Evolutionary conservation across 2,329 filamentous ascomycete genomes (phyloP).

Genomic region (Immersiporthe knoxdaviesiana): DNA sequence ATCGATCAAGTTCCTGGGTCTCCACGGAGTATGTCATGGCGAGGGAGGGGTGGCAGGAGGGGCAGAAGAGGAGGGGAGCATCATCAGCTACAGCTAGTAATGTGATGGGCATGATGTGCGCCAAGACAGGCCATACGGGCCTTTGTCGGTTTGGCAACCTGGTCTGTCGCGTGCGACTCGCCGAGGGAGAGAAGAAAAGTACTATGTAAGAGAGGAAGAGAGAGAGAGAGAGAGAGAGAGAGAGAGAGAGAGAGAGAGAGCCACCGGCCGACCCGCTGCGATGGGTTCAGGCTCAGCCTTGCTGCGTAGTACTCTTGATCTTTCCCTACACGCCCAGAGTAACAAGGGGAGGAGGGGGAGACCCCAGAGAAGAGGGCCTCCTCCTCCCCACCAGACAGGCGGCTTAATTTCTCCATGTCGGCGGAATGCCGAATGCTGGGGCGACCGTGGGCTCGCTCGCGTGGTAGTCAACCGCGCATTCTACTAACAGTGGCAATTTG

Average conservation of each 20-base stretch:
- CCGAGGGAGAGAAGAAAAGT: neutral
- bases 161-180: neutral
- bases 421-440: conserved; percentile 10
- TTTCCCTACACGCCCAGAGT: neutral
- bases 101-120: neutral
- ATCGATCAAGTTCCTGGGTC: neutral
- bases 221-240: neutral
- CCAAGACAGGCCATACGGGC: conserved; percentile 1
- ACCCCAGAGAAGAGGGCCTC: neutral
- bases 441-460: neutral
- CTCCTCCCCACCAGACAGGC: neutral
- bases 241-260: neutral
- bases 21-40: conserved; percentile 2
- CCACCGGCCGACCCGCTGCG: neutral
- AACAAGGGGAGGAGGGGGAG: neutral
- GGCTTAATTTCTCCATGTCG: conserved; percentile 10
- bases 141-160: neutral
- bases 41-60: neutral
- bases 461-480: conserved; percentile 8
- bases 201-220: no score
- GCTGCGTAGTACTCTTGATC: neutral
- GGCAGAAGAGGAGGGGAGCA: neutral
- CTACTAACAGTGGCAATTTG: neutral
- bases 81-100: neutral
- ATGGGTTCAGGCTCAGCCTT: neutral